Evolutionary conservation across 164 flowering plant species (phyloP), one percentile per base, ranked within the genome.

Genomic region (Pachysandra terminalis): DNA sequence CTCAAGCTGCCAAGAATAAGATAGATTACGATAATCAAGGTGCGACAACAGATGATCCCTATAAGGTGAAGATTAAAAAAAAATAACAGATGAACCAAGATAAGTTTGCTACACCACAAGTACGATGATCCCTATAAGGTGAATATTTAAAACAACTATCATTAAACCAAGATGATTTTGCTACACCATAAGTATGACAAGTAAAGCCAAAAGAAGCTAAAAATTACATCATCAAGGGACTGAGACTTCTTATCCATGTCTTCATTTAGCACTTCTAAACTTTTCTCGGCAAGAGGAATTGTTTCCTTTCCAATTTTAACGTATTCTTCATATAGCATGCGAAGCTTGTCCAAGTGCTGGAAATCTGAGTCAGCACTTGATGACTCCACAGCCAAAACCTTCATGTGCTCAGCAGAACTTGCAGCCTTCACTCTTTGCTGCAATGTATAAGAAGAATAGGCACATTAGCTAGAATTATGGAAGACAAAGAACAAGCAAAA

Each of bases 401-500:
- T 91, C 86, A 90, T 75, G 63, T 81, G 92, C 80, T 90, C 97
- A 19, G 87, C 92, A 70, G 96, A 82, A 77, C 80, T 86, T 52
- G 88, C 77, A 65, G 90, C 85, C 75, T 86, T 90, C 45, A 81
- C 88, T 76, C 96, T 85, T 95, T 95, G 98, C 98, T 95, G 87
- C 35, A 73, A 65, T 66, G 59, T 64, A 67, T 57, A 81, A 67
- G 21, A 59, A 40, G 41, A 61, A 56, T 28, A 69, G 55, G 52
- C 59, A 56, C 1, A 28, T 35, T 40, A 28, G 62, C n/a, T 57
- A 60, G 63, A 32, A 64, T 40, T 41, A 57, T 9, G 10, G 26
- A 22, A 37, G 32, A 25, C 56, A 19, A 26, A 25, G 19, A 16
- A 25, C 28, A 22, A 63, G 16, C 14, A 59, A 19, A 5, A 17